Evolutionary conservation across 1,284 basidiomycete species (phyloP), one percentile per base, ranked within the genome.

Genomic region (Vanrija sp.): DNA sequence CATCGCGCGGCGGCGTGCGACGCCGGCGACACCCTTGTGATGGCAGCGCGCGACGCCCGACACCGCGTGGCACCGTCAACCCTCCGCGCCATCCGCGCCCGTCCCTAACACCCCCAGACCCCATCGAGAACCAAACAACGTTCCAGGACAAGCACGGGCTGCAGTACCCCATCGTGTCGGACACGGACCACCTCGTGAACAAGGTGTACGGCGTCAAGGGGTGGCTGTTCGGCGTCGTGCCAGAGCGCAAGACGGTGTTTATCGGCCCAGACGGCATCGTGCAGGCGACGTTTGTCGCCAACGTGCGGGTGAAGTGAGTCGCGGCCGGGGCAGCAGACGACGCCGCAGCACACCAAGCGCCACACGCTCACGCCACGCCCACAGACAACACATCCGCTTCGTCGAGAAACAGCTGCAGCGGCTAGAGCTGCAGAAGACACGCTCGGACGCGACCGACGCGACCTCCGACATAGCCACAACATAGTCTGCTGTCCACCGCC

Each of bases 121-220:
- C 85, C 0, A 83, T 88, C 15, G 80, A 82, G 54, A 85, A 85
- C 64, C 86, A 89, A 74, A 85, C 85, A 72, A 67, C 78, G 10
- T 90, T 89, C 66, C 86, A 84, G 5, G 85, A 87, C 64, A 83
- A 87, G 65, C 69, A 90, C 61, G 83, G 83, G 44, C 78, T 91
- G 2, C 62, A 87, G 82, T 91, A 87, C 72, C 86, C 87, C 5
- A 80, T 91, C 18, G 72, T 91, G 62, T 88, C 86, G 62, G 89
- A 91, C 64, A 67, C 74, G 18, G 80, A 84, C 18, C 84, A 84
- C 28, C 78, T 80, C 54, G 85, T 81, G 12, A 79, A 84, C 57
- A 83, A 84, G 65, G 79, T 81, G 3, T 91, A 87, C 66, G 73
- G 79, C 8, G 81, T 89, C 28, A 83, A 82, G 8, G 85, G 82